Conservation (phyloP, 306 rosid species). For the Cucumis cinereus region DNA sequence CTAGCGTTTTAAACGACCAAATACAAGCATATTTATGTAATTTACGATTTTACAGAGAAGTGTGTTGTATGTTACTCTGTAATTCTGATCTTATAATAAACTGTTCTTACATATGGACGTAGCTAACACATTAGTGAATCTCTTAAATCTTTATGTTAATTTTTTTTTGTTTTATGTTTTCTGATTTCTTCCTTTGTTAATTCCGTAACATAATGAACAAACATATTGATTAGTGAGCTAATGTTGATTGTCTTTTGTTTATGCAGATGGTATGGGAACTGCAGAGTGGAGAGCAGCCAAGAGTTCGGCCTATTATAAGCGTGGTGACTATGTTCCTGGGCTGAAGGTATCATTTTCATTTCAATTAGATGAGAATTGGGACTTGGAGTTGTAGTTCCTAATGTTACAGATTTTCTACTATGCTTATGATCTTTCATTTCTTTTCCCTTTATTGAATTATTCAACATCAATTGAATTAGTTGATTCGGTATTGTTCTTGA, state of each 20-base stretch:
- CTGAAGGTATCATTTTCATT: conserved; percentile 42
- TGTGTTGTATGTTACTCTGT: no score
- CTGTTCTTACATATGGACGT: no score
- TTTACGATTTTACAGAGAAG: no score
- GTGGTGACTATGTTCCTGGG: conserved; percentile 94
- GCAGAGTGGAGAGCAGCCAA: conserved; percentile 96
- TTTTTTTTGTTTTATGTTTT: no score
- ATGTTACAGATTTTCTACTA: neutral
- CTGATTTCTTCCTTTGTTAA: no score
- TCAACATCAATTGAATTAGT: neutral
- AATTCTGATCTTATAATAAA: no score
- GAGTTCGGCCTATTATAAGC: conserved; percentile 80
- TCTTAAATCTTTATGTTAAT: no score
- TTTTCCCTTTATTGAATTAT: neutral
- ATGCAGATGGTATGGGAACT: conserved; percentile 93
- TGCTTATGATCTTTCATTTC: neutral
- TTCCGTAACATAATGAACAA: neutral
- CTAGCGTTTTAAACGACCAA: no score
- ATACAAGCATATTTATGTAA: no score
- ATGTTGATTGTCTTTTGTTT: neutral
- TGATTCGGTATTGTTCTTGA: neutral
- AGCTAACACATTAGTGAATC: no score
- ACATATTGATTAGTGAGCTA: neutral
- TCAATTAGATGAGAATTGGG: neutral
- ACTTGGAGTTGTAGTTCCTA: neutral